Percentiles rank a stretch among this genome's conserved stretches.
Evolutionary conservation across 129 eudicot species (phyloP).

Genomic region (Tagetes patula): DNA sequence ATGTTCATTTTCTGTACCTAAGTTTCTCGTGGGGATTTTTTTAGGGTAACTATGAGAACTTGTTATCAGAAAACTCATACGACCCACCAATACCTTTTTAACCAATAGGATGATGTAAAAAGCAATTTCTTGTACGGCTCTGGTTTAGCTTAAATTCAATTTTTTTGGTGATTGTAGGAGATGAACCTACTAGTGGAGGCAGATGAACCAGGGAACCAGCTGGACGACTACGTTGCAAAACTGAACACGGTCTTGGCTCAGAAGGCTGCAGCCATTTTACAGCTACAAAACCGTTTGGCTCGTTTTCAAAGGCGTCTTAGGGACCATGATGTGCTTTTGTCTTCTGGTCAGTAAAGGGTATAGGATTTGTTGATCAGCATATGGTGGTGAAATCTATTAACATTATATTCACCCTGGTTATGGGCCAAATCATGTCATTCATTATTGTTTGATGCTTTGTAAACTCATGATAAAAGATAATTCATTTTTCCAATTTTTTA

Average conservation of each 20-base stretch:
- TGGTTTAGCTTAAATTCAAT: not conserved
- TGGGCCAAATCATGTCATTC: slow-evolving; percentile 32
- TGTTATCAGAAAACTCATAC: too few relatives aligned
- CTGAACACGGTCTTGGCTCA: slow-evolving; percentile 79
- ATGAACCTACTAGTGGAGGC: slow-evolving; percentile 93
- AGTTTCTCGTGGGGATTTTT: not conserved
- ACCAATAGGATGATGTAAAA: too few relatives aligned
- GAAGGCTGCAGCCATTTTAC: slow-evolving; percentile 82
- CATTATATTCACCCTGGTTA: slow-evolving; percentile 9
- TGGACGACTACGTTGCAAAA: slow-evolving; percentile 72
- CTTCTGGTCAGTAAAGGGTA: slow-evolving; percentile 53
- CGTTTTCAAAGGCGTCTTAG: slow-evolving; percentile 83
- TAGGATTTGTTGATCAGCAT: slow-evolving; percentile 1
- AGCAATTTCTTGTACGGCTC: not conserved
- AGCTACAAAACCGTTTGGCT: slow-evolving; percentile 83
- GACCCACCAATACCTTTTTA: too few relatives aligned
- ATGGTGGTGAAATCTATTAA: not conserved
- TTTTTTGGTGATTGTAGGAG: slow-evolving; percentile 51
- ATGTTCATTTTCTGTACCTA: not conserved
- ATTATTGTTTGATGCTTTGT: slow-evolving; percentile 33
- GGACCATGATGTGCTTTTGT: slow-evolving; percentile 84
- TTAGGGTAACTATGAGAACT: not conserved
- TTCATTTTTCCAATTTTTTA: not conserved
- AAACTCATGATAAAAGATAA: slow-evolving; percentile 10
- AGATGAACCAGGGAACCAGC: slow-evolving; percentile 92